phyloP scores from a whole-genome alignment of 495 filamentous ascomycete genomes.

The Penicillium cosmopolitanum region DNA sequence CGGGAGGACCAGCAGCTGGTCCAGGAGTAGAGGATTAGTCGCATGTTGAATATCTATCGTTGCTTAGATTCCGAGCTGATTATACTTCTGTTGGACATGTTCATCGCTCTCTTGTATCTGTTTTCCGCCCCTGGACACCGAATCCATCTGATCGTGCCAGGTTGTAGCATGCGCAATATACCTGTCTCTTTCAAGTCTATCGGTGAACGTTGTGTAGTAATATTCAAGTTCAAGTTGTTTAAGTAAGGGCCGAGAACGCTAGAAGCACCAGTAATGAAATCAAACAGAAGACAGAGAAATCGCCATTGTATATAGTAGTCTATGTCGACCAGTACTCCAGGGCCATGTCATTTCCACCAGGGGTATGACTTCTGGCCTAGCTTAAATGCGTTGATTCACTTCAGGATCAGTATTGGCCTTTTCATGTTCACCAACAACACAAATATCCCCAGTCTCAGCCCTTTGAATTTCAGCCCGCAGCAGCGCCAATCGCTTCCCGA shows the following conservation, averaged over 20 bases:
- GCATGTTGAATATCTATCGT: constrained; percentile 33
- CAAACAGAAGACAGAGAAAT: neutral
- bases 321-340: neutral
- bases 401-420: constrained; percentile 67
- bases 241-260: neutral
- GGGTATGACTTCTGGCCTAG: neutral
- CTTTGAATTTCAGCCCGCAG: constrained; percentile 45
- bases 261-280: neutral
- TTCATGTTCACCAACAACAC: constrained; percentile 69
- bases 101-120: constrained; percentile 23
- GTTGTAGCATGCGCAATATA: constrained; percentile 24
- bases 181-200: constrained; percentile 12
- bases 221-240: neutral
- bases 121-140: constrained; percentile 18
- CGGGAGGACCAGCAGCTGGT: constrained; percentile 56
- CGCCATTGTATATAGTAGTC: neutral
- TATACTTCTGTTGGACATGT: constrained; percentile 39
- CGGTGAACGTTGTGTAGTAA: neutral
- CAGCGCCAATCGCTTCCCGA: constrained; percentile 60
- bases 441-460: constrained; percentile 53
- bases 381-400: constrained; percentile 31
- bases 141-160: constrained; percentile 15
- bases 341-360: neutral
- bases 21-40: constrained; percentile 43
- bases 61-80: constrained; percentile 34